phyloP scores from a whole-genome alignment of 2,329 filamentous ascomycete species.

The Harringtonia lauricola region DNA sequence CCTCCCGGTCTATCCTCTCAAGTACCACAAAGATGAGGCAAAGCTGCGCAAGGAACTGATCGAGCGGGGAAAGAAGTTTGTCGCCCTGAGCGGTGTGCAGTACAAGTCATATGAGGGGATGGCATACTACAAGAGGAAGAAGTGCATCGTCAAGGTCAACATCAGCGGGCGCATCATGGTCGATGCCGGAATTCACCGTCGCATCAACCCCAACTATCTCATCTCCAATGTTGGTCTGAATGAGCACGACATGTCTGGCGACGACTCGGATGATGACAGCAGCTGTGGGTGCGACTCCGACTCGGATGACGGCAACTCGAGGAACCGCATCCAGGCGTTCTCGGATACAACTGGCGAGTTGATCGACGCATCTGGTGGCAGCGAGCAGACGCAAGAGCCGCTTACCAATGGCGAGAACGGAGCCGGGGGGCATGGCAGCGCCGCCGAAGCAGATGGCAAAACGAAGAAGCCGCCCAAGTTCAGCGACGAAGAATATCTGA shows the following conservation, averaged over 20 bases:
- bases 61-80: constrained; percentile 75
- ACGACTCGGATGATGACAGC: constrained; percentile 31
- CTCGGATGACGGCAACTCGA: constrained; percentile 20
- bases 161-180: constrained; percentile 85
- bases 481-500: constrained; percentile 72
- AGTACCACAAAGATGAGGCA: constrained; percentile 65
- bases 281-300: constrained; percentile 26
- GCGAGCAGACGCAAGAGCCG: neutral
- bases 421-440: constrained; percentile 17
- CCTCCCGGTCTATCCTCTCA: constrained; percentile 63
- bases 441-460: constrained; percentile 16
- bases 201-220: constrained; percentile 78
- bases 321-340: constrained; percentile 25
- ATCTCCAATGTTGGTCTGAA: constrained; percentile 65
- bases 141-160: constrained; percentile 64
- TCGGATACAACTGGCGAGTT: neutral
- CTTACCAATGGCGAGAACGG: neutral
- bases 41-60: constrained; percentile 56
- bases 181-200: constrained; percentile 69
- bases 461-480: constrained; percentile 36
- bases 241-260: constrained; percentile 45
- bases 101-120: constrained; percentile 77
- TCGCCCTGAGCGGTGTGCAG: constrained; percentile 68
- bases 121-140: constrained; percentile 76
- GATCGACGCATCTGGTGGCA: too few species aligned